A percentile compares a stretch with the other conserved stretches of the same genome.
phyloP scores from a whole-genome alignment of 108 stramenopile genomes.

The Discostella stelligeroides region DNA sequence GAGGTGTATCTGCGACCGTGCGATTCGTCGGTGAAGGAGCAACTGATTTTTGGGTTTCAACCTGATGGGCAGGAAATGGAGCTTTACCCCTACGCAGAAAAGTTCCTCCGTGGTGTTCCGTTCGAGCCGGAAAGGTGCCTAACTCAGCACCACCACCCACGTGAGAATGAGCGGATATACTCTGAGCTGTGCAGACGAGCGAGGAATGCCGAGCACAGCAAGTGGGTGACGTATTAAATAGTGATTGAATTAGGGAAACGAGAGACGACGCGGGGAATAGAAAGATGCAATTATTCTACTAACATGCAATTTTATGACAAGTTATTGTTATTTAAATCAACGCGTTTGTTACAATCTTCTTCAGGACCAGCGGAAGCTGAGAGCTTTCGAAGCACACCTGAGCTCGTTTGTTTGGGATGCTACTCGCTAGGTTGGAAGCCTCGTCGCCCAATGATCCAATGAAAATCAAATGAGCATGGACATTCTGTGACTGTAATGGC shows the following conservation, averaged over 20 bases:
- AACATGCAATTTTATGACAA: too few relatives aligned
- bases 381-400: constrained; percentile 65
- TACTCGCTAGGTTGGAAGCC: constrained; percentile 48
- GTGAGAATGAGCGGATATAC: constrained; percentile 27
- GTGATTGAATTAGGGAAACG: too few relatives aligned
- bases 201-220: constrained; percentile 17
- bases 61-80: constrained; percentile 28
- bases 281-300: too few relatives aligned
- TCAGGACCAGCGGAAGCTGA: constrained; percentile 64
- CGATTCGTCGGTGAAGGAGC: constrained; percentile 1
- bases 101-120: not conserved
- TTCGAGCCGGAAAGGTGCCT: constrained; percentile 14
- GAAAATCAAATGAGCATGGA: constrained; percentile 67
- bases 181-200: constrained; percentile 26
- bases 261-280: too few relatives aligned
- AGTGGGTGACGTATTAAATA: constrained; percentile 24
- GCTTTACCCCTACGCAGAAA: constrained; percentile 23
- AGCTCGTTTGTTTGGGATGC: constrained; percentile 63
- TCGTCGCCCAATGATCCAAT: constrained; percentile 77
- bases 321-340: constrained; percentile 7
- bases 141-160: constrained; percentile 46
- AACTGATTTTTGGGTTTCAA: constrained; percentile 21
- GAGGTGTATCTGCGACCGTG: constrained; percentile 14
- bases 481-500: constrained; percentile 47
- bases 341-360: constrained; percentile 58